These are phyloP conservation scores for Daedaleopsis nitida DNA, from an alignment of 768 basidiomycete species.

Conservation along the genomic window DNA sequence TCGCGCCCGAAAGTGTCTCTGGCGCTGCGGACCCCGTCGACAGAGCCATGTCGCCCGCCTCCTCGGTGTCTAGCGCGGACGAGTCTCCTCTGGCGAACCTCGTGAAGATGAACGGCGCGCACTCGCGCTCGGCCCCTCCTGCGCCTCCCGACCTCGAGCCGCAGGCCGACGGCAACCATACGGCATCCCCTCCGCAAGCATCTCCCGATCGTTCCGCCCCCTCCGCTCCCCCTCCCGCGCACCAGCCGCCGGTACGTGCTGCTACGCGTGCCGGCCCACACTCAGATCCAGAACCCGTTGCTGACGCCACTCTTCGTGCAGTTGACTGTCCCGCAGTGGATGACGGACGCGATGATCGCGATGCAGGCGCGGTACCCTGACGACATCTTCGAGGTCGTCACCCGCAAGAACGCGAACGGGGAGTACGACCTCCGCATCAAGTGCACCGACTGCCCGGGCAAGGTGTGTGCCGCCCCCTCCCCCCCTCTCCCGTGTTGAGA, in stretches of 20 bases:
- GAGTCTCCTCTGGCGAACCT: conserved; percentile 75
- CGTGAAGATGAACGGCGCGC: conserved; percentile 59
- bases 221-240: conserved; percentile 13
- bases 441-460: conserved; percentile 91
- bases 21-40: conserved; percentile 41
- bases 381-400: conserved; percentile 80
- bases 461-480: conserved; percentile 46
- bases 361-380: conserved; percentile 76
- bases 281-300: neutral
- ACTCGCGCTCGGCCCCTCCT: conserved; percentile 35
- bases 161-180: conserved; percentile 10
- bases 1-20: conserved; percentile 33
- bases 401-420: conserved; percentile 55
- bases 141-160: conserved; percentile 18
- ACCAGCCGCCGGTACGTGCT: conserved; percentile 16
- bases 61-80: conserved; percentile 70
- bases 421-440: conserved; percentile 87
- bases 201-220: conserved; percentile 11
- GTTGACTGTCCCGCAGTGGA: conserved; percentile 66
- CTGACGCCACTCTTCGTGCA: conserved; percentile 9
- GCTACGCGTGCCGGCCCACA: neutral
- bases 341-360: conserved; percentile 61
- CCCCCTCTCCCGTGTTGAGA: neutral
- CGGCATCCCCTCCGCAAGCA: conserved; percentile 9
- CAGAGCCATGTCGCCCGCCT: conserved; percentile 69